These are phyloP conservation scores for Rickenella mellea DNA, from an alignment of 768 basidiomycete genomes.

Conservation along the genomic window DNA sequence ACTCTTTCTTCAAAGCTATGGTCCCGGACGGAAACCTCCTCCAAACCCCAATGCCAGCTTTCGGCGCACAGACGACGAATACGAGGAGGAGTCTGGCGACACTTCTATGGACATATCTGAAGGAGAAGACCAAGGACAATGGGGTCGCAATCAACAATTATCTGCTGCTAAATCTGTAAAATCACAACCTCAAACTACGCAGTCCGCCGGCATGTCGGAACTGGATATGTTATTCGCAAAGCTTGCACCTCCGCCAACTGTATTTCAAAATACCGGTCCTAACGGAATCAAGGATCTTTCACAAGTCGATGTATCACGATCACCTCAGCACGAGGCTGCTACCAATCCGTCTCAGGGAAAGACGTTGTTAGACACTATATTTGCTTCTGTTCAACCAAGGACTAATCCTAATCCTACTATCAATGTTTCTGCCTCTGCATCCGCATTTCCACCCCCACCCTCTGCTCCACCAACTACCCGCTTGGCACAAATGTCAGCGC, in stretches of 20 bases:
- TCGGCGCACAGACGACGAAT: slow-evolving; percentile 6
- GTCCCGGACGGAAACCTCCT: slow-evolving; percentile 56
- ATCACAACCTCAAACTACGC: slow-evolving; percentile 9
- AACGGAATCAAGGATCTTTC: slow-evolving; percentile 10
- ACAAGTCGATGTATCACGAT: slow-evolving; percentile 32
- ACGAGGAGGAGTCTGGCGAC: slow-evolving; percentile 12
- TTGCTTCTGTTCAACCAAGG: slow-evolving; percentile 46
- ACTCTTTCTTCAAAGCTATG: no score
- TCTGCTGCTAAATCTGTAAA: slow-evolving; percentile 3
- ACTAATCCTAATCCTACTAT: slow-evolving; percentile 15
- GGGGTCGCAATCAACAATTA: slow-evolving; percentile 15
- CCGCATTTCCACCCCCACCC: slow-evolving; percentile 9
- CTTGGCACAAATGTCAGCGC: slow-evolving; percentile 8
- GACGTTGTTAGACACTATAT: slow-evolving; percentile 57
- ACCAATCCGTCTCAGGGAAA: slow-evolving; percentile 35
- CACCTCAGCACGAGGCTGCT: slow-evolving; percentile 26
- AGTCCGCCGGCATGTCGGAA: slow-evolving; percentile 19
- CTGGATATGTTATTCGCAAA: slow-evolving; percentile 37
- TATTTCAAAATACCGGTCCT: slow-evolving; percentile 13
- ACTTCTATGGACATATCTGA: slow-evolving; percentile 25
- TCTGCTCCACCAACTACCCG: slow-evolving; percentile 12
- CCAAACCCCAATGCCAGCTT: slow-evolving; percentile 33
- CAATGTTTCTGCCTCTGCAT: no score
- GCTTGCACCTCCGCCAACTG: slow-evolving; percentile 19
- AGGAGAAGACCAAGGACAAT: slow-evolving; percentile 23